phyloP scores from a whole-genome alignment of 257 asterid species.

The Marsdenia floribunda region DNA sequence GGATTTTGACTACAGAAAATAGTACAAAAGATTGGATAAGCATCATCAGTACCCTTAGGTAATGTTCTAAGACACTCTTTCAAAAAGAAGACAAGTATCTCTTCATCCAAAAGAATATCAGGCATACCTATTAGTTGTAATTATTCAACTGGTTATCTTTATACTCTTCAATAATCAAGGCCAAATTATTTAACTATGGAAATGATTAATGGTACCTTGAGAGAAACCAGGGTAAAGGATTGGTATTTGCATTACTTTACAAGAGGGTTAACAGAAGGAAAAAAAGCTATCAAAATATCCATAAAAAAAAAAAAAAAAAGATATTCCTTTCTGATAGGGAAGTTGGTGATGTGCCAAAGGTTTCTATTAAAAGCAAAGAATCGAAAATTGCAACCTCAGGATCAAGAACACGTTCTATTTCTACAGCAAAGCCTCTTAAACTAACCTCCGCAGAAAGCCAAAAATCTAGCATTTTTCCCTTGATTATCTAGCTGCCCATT shows the following conservation, averaged over 20 bases:
- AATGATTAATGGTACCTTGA: background rate
- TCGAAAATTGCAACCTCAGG: background rate
- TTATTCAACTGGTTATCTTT: background rate
- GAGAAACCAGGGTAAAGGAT: background rate
- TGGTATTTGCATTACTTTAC: background rate
- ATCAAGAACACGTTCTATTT: background rate
- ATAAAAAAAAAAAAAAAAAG: background rate
- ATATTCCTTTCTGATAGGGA: background rate
- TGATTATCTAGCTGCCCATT: background rate
- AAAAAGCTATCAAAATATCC: background rate
- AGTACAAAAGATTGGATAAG: background rate
- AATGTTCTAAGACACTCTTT: background rate
- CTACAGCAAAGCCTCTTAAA: background rate
- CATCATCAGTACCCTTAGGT: background rate
- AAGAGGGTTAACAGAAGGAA: background rate
- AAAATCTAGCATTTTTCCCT: background rate
- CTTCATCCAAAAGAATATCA: background rate
- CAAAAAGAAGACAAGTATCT: background rate
- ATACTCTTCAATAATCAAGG: background rate
- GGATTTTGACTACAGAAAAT: background rate
- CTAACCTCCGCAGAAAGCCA: background rate
- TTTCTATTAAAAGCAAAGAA: background rate
- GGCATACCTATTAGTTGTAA: background rate
- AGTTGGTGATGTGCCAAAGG: background rate
- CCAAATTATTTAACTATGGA: background rate